Conservation (phyloP, 2,329 filamentous ascomycete species). For the Diaporthe sp. region DNA sequence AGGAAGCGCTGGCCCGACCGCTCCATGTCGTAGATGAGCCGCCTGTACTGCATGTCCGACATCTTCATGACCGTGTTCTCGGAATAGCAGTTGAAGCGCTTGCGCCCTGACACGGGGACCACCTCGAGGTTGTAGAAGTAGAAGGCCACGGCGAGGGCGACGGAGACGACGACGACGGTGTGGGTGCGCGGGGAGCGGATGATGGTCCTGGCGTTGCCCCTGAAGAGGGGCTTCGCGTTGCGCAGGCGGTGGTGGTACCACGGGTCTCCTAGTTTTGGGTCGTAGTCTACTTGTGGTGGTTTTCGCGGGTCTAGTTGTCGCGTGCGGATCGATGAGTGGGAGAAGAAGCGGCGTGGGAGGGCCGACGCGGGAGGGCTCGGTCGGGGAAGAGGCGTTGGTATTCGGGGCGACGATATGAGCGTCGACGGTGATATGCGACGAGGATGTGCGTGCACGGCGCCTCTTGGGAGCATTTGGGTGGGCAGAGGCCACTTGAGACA, state of each 20-base stretch:
- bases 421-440: background rate
- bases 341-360: slow-evolving; percentile 34
- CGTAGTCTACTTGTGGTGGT: slow-evolving; percentile 30
- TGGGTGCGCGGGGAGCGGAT: slow-evolving; percentile 50
- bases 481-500: slow-evolving; percentile 4
- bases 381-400: background rate
- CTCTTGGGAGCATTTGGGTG: background rate
- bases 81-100: slow-evolving; percentile 77
- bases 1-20: slow-evolving; percentile 66
- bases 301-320: slow-evolving; percentile 26
- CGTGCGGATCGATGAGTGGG: slow-evolving; percentile 27
- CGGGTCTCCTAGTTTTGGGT: slow-evolving; percentile 31
- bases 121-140: slow-evolving; percentile 77
- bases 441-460: background rate
- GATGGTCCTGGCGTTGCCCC: slow-evolving; percentile 46
- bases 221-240: slow-evolving; percentile 52
- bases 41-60: slow-evolving; percentile 64
- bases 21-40: slow-evolving; percentile 65
- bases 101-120: slow-evolving; percentile 77
- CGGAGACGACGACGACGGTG: slow-evolving; percentile 52
- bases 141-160: slow-evolving; percentile 61
- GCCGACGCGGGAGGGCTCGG: background rate
- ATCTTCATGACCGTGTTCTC: slow-evolving; percentile 64
- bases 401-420: background rate
- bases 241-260: slow-evolving; percentile 40